Percentiles rank a stretch among this genome's conserved stretches.
Evolutionary conservation across 768 basidiomycete species (phyloP).

Genomic region (Agaricus subrufescens): DNA sequence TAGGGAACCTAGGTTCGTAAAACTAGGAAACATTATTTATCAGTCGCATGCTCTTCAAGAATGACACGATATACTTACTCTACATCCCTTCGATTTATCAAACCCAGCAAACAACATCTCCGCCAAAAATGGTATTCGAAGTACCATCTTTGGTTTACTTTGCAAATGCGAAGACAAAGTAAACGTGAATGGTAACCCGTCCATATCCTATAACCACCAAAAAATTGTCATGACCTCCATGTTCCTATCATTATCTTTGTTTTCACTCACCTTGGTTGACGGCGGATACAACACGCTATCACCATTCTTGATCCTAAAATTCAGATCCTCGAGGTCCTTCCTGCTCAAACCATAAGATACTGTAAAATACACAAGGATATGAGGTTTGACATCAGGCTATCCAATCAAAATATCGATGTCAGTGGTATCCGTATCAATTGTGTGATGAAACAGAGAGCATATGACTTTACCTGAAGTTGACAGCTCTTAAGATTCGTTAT

Average conservation of each 20-base stretch:
- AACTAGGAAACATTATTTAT: conserved; percentile 35
- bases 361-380: conserved; percentile 72
- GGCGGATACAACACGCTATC: conserved; percentile 28
- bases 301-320: conserved; percentile 55
- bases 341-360: conserved; percentile 72
- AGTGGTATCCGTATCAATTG: background rate
- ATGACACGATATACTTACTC: conserved; percentile 34
- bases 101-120: conserved; percentile 85
- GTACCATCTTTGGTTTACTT: conserved; percentile 49
- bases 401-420: background rate
- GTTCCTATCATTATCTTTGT: no score
- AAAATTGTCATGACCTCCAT: no score
- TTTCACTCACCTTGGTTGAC: background rate
- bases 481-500: conserved; percentile 45
- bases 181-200: conserved; percentile 51
- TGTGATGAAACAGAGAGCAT: background rate
- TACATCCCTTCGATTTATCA: conserved; percentile 55
- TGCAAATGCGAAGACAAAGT: conserved; percentile 40
- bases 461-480: conserved; percentile 27
- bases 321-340: conserved; percentile 64
- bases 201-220: conserved; percentile 9
- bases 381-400: conserved; percentile 44
- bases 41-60: background rate
- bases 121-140: conserved; percentile 58
- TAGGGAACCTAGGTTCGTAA: conserved; percentile 82